These are phyloP conservation scores for Thalassiosira hispida DNA, from an alignment of 352 stramenopile species.

Conservation along the genomic window DNA sequence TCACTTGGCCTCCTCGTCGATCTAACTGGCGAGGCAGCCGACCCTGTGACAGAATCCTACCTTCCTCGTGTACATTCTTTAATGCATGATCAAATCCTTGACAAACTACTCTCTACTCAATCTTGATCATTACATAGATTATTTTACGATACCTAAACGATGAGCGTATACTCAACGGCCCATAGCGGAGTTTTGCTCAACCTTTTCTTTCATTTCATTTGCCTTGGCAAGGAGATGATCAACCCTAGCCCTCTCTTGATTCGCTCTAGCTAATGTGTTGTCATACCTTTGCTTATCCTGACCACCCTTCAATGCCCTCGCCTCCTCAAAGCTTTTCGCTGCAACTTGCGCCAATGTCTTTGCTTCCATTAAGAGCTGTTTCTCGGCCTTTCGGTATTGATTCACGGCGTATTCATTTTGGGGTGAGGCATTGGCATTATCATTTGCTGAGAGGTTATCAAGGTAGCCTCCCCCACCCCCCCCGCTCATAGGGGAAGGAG, in stretches of 20 bases:
- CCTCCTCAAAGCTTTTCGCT: conserved; percentile 36
- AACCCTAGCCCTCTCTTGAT: conserved; percentile 30
- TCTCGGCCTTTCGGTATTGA: conserved; percentile 34
- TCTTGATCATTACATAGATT: no score
- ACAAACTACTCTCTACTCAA: no score
- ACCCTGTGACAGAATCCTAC: no score
- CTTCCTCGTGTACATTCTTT: no score
- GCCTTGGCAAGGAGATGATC: conserved; percentile 36
- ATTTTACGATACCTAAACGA: no score
- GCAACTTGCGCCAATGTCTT: conserved; percentile 27
- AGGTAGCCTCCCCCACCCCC: conserved; percentile 44
- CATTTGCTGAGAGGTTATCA: conserved; percentile 26
- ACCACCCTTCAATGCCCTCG: conserved; percentile 16
- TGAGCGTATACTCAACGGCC: no score
- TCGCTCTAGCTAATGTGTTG: conserved; percentile 24
- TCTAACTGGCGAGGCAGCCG: no score
- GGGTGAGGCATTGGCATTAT: not conserved
- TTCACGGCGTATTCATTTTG: conserved; percentile 16
- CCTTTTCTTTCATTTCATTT: conserved; percentile 43
- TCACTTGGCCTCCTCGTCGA: no score
- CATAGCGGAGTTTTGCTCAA: conserved; percentile 10
- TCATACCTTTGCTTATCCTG: conserved; percentile 16
- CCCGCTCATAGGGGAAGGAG: conserved; percentile 28
- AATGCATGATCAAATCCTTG: no score
- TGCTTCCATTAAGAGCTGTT: conserved; percentile 35